phyloP scores from a whole-genome alignment of 2,329 filamentous ascomycete genomes.

The Neopestalotiopsis sp. region DNA sequence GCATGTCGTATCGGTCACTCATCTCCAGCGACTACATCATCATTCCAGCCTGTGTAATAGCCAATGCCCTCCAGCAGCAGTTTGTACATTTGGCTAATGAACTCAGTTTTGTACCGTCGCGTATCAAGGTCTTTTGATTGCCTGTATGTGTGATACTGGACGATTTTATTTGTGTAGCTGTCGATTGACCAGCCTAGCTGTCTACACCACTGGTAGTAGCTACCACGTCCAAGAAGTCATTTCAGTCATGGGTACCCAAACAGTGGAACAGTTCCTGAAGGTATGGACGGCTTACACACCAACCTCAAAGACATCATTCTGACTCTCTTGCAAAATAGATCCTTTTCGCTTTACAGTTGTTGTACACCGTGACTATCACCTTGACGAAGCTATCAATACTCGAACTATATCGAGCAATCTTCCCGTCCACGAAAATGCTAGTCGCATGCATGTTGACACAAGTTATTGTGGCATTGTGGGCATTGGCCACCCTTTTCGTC shows the following conservation, averaged over 20 bases:
- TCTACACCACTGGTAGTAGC: neutral
- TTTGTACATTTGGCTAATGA: neutral
- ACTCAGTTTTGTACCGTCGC: neutral
- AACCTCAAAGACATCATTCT: neutral
- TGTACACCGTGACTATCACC: conserved; percentile 11
- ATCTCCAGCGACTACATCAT: neutral
- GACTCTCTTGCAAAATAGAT: neutral
- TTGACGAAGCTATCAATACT: conserved; percentile 17
- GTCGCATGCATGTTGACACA: neutral
- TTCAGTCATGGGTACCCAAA: neutral
- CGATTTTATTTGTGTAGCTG: neutral
- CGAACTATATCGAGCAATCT: conserved; percentile 1
- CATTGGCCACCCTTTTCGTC: neutral
- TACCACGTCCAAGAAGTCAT: neutral
- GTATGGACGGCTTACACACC: neutral
- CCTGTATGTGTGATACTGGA: neutral
- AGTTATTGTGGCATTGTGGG: neutral
- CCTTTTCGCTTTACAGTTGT: neutral
- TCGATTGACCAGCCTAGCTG: neutral
- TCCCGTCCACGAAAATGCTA: neutral
- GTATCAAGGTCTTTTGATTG: neutral
- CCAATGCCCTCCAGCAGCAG: neutral
- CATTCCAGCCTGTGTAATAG: neutral
- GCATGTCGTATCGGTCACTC: neutral
- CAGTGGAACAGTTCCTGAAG: neutral